Evolutionary conservation across 495 filamentous ascomycete genomes (phyloP), one percentile per base, ranked within the genome.

Genomic region (Penicillium desertorum): DNA sequence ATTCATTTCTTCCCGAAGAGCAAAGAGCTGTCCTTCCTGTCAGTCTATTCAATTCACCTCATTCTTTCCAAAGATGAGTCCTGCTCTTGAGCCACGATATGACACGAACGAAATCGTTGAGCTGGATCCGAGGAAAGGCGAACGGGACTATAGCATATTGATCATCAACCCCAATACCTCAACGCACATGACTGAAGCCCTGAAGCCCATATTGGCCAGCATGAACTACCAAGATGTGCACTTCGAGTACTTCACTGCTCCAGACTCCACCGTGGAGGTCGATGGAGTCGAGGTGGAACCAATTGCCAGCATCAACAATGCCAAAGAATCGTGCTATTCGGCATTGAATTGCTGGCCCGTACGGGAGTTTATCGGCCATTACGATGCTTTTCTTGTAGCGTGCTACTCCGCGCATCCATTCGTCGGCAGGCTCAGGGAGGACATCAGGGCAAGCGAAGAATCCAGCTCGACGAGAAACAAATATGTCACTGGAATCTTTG

Each of bases 101-200:
- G 43, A 32, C n/a, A 5, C 29, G 6, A 36, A n/a, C 5, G 29
- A 55, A 12, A 47, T 59, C 51, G 9, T 9, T 51, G 57, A 29
- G 41, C 71, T 69, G 62, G 48, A 61, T 34, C 30, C 66, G 54
- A 39, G 45, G 42, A 59, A 44, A 27, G 53, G 49, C 37, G 43
- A 57, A 23, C 49, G 56, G 7, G 55, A 57, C 39, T 66, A 74
- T 58, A 64, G 62, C 44, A 89, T 96, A 63, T 75, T 96, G 62
- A 80, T 96, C 61, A 84, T 97, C 70, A 97, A 98, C 65, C 93
- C 93, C 32, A 98, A 98, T 73, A 93, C 90, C 23, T 92, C 87
- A 2, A 63, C 73, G 39, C 78, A 83, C 46, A 97, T 98, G 92
- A 97, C 92, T 0, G 78, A 85, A 10, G 84, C 83, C 5, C 73